Percentiles rank a stretch among this genome's conserved stretches.
These are phyloP conservation scores for Microglena sp. DNA, from an alignment of 139 green algal genomes.

Conservation along the genomic window DNA sequence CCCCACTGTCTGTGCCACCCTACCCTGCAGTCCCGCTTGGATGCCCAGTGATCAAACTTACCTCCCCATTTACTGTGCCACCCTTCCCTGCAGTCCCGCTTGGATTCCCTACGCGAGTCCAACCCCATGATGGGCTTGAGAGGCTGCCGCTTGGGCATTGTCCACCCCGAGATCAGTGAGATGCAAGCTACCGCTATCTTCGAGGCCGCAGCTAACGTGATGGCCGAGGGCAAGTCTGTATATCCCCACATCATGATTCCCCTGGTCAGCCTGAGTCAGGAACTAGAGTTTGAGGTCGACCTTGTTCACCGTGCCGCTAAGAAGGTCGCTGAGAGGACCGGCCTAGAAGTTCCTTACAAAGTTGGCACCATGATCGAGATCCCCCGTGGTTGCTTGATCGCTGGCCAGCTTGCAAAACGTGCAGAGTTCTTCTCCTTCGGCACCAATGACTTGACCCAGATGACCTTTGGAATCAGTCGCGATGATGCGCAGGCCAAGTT, in stretches of 20 bases:
- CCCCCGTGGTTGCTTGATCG: constrained; percentile 53
- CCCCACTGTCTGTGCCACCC: no score
- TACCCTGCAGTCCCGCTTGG: no score
- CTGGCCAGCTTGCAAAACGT: constrained; percentile 60
- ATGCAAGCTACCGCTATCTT: constrained; percentile 60
- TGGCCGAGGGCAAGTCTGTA: constrained; percentile 29
- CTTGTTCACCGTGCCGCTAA: constrained; percentile 35
- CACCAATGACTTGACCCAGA: constrained; percentile 88
- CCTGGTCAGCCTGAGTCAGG: constrained; percentile 64
- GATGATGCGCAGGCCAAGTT: constrained; percentile 85
- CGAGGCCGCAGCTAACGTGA: constrained; percentile 63
- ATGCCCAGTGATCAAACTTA: not conserved
- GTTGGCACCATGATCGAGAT: constrained; percentile 91
- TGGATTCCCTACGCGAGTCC: constrained; percentile 18
- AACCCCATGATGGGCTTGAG: constrained; percentile 59
- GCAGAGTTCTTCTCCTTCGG: constrained; percentile 91
- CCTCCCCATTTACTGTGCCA: not conserved
- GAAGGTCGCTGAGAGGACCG: constrained; percentile 11
- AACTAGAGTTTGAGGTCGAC: constrained; percentile 51
- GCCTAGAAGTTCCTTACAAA: constrained; percentile 4
- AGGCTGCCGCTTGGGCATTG: constrained; percentile 80
- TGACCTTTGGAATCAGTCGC: constrained; percentile 73
- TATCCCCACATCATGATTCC: constrained; percentile 88
- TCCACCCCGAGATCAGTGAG: constrained; percentile 76
- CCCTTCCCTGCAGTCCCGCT: not conserved